Evolutionary conservation across 2,329 filamentous ascomycete genomes (phyloP), one percentile per base, ranked within the genome.

Genomic region (Ascochyta fabae): DNA sequence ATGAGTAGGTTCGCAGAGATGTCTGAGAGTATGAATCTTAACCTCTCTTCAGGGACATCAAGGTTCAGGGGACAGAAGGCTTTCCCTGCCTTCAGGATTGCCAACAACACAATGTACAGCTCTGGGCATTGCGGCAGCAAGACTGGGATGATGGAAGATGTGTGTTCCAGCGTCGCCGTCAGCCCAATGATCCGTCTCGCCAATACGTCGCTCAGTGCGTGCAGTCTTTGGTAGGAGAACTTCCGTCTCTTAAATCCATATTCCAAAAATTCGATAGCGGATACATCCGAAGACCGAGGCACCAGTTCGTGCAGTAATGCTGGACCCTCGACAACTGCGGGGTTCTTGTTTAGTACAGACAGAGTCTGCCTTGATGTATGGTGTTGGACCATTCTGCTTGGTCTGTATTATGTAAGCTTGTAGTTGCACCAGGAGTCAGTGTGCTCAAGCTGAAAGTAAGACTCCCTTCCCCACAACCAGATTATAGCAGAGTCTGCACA

Each of bases 61-160:
- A 90, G 81, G 58, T 89, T 89, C 52, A 97, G 78, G 0, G 93
- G 92, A 62, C 92, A 96, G 66, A 96, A 96, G 0, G 91, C 91
- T 33, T 85, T 90, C 6, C 93, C 93, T 12, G 87, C 87, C 73
- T 93, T 92, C 42, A 96, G 79, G 48, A 94, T 85, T 3, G 88
- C 92, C 40, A 96, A 75, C 59, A 91, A 84, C 1, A 90, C 82
- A 53, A 95, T 82, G 74, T 96, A 96, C 23, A 97, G 81, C 42
- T 88, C 83, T 9, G 88, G 86, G 13, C 85, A 89, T 75, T 96
- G 93, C 2, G 89, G 88, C 15, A 96, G 76, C 19, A 96, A 81
- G 2, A 96, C 78, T 0, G 93, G 92, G 34, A 96, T 81, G 33
- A 96, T 78, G 19, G 69, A 15, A 47, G 71, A 72, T 31, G 62